Evolutionary conservation across 2,329 filamentous ascomycete genomes (phyloP), one percentile per base, ranked within the genome.

Genomic region (Ophiostoma quercus): DNA sequence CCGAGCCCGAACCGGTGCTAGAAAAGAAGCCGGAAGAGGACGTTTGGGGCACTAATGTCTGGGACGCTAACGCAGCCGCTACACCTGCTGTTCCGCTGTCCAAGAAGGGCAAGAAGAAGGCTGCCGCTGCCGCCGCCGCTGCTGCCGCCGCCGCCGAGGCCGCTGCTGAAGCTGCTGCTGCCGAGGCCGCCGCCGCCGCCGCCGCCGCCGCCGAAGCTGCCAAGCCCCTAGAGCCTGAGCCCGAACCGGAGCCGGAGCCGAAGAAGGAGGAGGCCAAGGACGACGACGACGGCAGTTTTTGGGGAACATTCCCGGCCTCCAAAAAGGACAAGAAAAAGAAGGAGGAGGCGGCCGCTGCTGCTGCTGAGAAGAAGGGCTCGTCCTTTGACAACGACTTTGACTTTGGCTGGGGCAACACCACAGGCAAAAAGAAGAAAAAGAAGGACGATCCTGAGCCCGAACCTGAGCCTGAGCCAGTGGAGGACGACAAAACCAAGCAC

Each of bases 51-150:
- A 70, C 71, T 70, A 77, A 63, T 63, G 60, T 37, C 19, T 63
- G 60, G 60, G n/a, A 19, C 32, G 34, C 60, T 32, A 32, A 9
- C 9, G 32, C 60, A 65, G 32, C 32, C 6, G 19, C 43, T 5
- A 9, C 51, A 57, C 51, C 51, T 57, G 51, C n/a, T 57, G 51
- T 5, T 4, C 57, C 57, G 8, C 6, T 65, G 32, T 68, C 75
- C 7, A 81, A 81, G 67, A 83, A 83, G 74, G 80, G 80, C 72
- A 79, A 80, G 69, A 79, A 80, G 66, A 73, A 74, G 51, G 68
- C 60, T n/a, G 63, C 68, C 2, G 68, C 57, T 3, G 57, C 57
- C n/a, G 60, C 32, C 5, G 69, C 66, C 4, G 68, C 63, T n/a
- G 63, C 66, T 32, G 68, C 62, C n/a, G 62, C 62, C 32, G 32